These are phyloP conservation scores for Gnomoniopsis smithogilvyi DNA, from an alignment of 2,329 filamentous ascomycete species.

Conservation along the genomic window DNA sequence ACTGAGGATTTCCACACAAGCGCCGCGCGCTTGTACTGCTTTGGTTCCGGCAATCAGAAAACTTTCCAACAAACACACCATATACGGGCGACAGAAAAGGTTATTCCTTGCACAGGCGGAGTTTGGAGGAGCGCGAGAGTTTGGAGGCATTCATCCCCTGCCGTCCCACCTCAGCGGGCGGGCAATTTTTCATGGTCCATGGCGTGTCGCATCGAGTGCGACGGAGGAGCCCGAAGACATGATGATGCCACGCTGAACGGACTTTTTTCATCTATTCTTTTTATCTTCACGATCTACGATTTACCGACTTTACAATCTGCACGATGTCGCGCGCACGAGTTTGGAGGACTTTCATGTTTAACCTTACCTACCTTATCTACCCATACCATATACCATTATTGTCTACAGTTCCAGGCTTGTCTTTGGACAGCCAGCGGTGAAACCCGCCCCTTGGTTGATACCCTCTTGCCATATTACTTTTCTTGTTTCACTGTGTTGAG, in stretches of 20 bases:
- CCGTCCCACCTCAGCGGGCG: too few relatives aligned
- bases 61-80: neutral
- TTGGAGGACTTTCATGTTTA: conserved; percentile 11
- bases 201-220: neutral
- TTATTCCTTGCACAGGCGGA: conserved; percentile 13
- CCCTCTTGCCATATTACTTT: too few relatives aligned
- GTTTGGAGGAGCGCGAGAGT: conserved; percentile 14
- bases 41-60: conserved; percentile 7
- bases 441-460: too few relatives aligned
- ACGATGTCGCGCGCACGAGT: conserved; percentile 7
- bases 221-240: neutral
- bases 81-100: neutral
- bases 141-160: conserved; percentile 11
- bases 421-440: neutral
- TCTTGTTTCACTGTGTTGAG: too few relatives aligned
- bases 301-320: conserved; percentile 1
- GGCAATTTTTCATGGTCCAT: too few relatives aligned
- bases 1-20: neutral
- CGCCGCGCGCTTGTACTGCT: conserved; percentile 14
- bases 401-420: neutral
- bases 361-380: conserved; percentile 2
- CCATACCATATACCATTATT: neutral
- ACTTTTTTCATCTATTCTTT: neutral
- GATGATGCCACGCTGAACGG: neutral
- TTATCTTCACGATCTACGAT: conserved; percentile 1